phyloP scores from a whole-genome alignment of 768 basidiomycete species.

The Amylocystis lapponica region DNA sequence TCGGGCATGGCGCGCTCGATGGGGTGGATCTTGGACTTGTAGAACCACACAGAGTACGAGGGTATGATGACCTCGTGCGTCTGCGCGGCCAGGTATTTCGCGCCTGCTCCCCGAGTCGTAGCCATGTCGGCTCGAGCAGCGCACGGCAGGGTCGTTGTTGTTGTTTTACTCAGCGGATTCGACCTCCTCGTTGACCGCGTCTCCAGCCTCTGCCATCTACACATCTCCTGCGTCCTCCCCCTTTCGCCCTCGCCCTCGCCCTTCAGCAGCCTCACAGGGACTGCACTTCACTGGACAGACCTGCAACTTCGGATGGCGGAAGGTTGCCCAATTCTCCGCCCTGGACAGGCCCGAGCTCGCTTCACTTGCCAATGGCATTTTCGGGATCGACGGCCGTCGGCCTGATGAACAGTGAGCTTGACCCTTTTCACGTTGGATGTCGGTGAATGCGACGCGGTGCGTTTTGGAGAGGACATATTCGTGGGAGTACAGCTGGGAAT shows the following conservation, averaged over 20 bases:
- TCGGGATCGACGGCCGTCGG: conserved; percentile 73
- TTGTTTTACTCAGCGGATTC: conserved; percentile 79
- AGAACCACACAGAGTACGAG: conserved; percentile 98
- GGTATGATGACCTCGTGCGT: conserved; percentile 97
- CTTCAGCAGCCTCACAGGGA: conserved; percentile 32
- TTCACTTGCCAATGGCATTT: conserved; percentile 76
- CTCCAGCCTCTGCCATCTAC: conserved; percentile 73
- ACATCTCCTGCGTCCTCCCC: conserved; percentile 67
- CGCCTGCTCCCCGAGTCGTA: conserved; percentile 77
- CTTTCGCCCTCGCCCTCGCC: conserved; percentile 54
- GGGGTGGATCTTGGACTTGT: conserved; percentile 87
- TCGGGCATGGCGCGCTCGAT: conserved; percentile 94
- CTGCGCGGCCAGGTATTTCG: conserved; percentile 95
- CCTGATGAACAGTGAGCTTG: conserved; percentile 25
- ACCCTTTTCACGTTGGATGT: conserved; percentile 29
- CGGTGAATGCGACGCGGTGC: conserved; percentile 29
- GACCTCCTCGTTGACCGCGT: conserved; percentile 74
- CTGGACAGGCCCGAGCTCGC: conserved; percentile 79
- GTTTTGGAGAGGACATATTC: conserved; percentile 28
- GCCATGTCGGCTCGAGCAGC: conserved; percentile 72
- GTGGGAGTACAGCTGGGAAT: no score
- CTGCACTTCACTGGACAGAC: conserved; percentile 25
- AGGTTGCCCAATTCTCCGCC: conserved; percentile 77
- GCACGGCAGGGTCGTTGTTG: conserved; percentile 83
- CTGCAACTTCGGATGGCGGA: conserved; percentile 28